These are phyloP conservation scores for Sophora flavescens DNA, from an alignment of 306 rosid genomes.

Conservation along the genomic window DNA sequence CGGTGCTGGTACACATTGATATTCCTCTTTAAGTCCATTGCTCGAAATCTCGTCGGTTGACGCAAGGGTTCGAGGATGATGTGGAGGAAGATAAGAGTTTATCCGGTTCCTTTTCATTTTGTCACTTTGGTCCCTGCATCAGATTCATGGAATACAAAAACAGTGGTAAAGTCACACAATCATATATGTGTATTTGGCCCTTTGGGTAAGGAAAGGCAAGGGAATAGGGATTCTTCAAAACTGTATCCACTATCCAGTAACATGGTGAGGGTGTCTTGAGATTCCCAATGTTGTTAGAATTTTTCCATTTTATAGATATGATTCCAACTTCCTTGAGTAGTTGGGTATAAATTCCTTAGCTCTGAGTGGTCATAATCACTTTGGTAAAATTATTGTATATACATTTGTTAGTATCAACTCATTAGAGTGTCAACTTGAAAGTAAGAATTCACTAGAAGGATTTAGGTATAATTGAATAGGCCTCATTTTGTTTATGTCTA, in stretches of 20 bases:
- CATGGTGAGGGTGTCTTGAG: conserved; percentile 6
- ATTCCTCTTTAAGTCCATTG: too few species aligned
- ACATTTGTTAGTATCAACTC: conserved; percentile 16
- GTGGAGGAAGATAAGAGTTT: conserved; percentile 65
- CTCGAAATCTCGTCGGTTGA: background rate
- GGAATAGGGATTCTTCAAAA: conserved; percentile 44
- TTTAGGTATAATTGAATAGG: too few species aligned
- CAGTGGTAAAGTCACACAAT: conserved; percentile 30
- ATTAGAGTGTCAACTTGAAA: conserved; percentile 50
- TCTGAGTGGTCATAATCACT: conserved; percentile 21
- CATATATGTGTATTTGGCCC: conserved; percentile 29
- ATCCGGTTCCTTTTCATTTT: conserved; percentile 56
- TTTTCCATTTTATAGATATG: conserved; percentile 23
- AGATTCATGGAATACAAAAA: conserved; percentile 55
- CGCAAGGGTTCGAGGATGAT: conserved; percentile 54
- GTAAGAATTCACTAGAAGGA: conserved; percentile 41
- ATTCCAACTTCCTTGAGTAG: conserved; percentile 36
- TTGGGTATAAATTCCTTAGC: conserved; percentile 42
- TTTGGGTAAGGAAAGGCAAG: conserved; percentile 41
- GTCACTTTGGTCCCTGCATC: conserved; percentile 60
- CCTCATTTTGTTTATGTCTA: too few species aligned
- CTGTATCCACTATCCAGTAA: background rate
- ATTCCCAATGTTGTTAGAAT: background rate
- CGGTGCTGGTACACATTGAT: too few species aligned
- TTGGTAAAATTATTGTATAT: conserved; percentile 32